Conservation (phyloP, 345 rosid species). For the Sapria himalayana region DNA sequence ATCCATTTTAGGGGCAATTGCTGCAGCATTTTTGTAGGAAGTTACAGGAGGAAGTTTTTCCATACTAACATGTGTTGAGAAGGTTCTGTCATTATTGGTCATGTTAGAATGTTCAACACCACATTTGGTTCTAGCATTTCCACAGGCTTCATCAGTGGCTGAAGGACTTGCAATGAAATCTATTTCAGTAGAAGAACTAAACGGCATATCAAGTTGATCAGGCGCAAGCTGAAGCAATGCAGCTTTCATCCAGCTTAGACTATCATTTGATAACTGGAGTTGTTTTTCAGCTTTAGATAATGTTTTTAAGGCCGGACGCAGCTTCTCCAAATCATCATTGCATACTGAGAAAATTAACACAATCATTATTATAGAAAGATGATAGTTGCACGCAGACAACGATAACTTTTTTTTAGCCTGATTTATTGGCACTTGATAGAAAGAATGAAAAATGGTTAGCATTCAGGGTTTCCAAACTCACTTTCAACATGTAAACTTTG, state of each 20-base stretch:
- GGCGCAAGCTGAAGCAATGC: conserved; percentile 98
- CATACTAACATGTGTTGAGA: conserved; percentile 16
- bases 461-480: no score
- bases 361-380: no score
- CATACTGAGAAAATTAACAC: conserved; percentile 69
- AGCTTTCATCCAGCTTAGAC: conserved; percentile 89
- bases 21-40: conserved; percentile 9
- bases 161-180: conserved; percentile 43
- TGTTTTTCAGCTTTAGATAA: conserved; percentile 94
- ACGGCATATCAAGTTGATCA: conserved; percentile 63
- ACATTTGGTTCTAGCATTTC: conserved; percentile 23
- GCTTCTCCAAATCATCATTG: conserved; percentile 87
- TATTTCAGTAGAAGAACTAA: conserved; percentile 38
- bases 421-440: no score
- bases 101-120: conserved; percentile 14
- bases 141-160: conserved; percentile 11
- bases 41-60: conserved; percentile 18
- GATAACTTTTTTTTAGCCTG: no score
- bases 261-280: conserved; percentile 74
- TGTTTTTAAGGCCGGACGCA: conserved; percentile 82
- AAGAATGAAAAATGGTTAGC: no score
- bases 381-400: no score
- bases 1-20: conserved; percentile 16
- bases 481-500: no score
- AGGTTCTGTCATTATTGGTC: conserved; percentile 13